Evolutionary conservation across 169 alveolate species (phyloP).

Genomic region (Pseudocohnilembus persalinus): DNA sequence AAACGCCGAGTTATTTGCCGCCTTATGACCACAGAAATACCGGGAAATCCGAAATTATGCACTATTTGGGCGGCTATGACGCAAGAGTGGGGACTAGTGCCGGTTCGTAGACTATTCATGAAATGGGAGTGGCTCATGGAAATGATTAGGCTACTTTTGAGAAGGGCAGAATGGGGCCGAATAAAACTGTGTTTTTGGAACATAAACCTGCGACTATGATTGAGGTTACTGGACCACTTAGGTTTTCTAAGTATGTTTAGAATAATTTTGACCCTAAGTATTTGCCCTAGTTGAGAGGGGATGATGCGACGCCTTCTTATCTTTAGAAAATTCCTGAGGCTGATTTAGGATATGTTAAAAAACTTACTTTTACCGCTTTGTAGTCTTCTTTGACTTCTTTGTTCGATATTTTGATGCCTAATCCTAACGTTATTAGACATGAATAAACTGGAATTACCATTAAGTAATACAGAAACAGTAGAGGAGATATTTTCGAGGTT

Average conservation of each 20-base stretch:
- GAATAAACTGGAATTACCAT: neutral
- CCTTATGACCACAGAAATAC: conserved; percentile 87
- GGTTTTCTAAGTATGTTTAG: neutral
- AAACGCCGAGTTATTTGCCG: conserved; percentile 79
- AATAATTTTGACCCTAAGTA: neutral
- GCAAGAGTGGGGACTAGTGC: neutral
- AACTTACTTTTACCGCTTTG: neutral
- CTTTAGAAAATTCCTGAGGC: neutral
- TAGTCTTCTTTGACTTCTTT: neutral
- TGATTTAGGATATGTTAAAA: neutral
- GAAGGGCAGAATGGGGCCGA: neutral
- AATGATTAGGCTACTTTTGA: neutral
- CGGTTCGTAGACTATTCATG: neutral
- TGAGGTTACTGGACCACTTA: neutral
- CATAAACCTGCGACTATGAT: neutral
- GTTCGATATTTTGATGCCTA: neutral
- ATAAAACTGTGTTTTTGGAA: neutral
- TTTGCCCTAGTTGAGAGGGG: neutral
- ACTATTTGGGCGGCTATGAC: neutral
- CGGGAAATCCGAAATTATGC: conserved; percentile 48
- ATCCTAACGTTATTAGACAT: neutral
- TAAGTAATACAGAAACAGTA: neutral
- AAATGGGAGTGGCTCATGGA: neutral
- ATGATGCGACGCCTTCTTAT: neutral
- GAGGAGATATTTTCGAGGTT: neutral